phyloP scores from a whole-genome alignment of 2,329 filamentous ascomycete species.

The Mollisiaceae sp. region DNA sequence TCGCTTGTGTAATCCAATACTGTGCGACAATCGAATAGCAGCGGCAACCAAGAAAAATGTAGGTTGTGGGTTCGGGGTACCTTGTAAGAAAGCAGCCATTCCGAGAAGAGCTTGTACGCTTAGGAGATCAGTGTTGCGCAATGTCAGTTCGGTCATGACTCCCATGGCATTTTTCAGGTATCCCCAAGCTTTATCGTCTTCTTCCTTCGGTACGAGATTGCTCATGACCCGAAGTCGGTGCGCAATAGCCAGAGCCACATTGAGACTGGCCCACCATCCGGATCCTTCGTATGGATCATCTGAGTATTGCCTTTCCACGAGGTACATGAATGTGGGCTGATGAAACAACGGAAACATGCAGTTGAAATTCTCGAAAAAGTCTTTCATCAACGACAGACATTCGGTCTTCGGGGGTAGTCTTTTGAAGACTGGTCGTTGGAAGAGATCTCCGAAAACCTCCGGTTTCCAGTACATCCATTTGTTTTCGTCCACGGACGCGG shows the following conservation, averaged over 20 bases:
- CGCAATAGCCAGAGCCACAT: constrained; percentile 90
- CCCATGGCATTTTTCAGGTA: constrained; percentile 97
- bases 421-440: constrained; percentile 82
- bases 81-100: constrained; percentile 93
- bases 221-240: constrained; percentile 94
- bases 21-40: constrained; percentile 88
- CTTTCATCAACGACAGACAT: constrained; percentile 83
- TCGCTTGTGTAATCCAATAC: constrained; percentile 92
- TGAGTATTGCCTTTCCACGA: constrained; percentile 93
- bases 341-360: constrained; percentile 98
- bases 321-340: constrained; percentile 97
- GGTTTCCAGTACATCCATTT: constrained; percentile 98
- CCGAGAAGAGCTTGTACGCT: constrained; percentile 93
- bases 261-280: constrained; percentile 98
- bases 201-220: constrained; percentile 86
- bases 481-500: constrained; percentile 88
- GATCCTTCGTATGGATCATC: constrained; percentile 91
- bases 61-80: constrained; percentile 94
- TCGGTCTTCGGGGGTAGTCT: constrained; percentile 85
- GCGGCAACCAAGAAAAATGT: constrained; percentile 90
- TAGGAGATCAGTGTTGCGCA: constrained; percentile 93
- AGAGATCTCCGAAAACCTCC: constrained; percentile 94
- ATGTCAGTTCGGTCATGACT: constrained; percentile 88
- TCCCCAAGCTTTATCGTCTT: constrained; percentile 93
- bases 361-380: constrained; percentile 99